These are phyloP conservation scores for Penicillium nucicola DNA, from an alignment of 495 filamentous ascomycete genomes.

Conservation along the genomic window DNA sequence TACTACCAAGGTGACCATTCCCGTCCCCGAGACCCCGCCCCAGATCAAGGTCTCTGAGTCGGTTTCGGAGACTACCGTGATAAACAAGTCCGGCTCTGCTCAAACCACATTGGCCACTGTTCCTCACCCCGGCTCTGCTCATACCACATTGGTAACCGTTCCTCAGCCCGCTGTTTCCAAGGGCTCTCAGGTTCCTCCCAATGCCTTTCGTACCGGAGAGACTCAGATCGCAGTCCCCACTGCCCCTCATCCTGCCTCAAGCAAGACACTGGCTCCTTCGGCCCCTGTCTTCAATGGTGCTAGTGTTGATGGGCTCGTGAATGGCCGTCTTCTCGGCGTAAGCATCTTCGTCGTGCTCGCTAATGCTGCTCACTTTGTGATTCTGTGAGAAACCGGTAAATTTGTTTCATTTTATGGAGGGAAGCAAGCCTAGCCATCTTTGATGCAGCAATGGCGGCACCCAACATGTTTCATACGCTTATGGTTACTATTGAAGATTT, in stretches of 20 bases:
- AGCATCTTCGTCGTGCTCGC: not conserved
- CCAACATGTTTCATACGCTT: not conserved
- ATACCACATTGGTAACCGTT: not conserved
- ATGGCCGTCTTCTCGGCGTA: not conserved
- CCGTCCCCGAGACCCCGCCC: not conserved
- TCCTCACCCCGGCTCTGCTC: not conserved
- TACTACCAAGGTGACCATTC: not conserved
- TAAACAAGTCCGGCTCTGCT: not conserved
- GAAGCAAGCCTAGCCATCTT: conserved; percentile 1
- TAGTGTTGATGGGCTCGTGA: not conserved
- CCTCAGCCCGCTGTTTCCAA: not conserved
- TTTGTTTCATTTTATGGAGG: not conserved
- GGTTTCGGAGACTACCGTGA: not conserved
- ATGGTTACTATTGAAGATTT: not conserved
- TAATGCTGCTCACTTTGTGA: not conserved
- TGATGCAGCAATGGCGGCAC: not conserved
- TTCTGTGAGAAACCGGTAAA: not conserved
- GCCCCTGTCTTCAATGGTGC: conserved; percentile 4
- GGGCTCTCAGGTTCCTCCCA: not conserved
- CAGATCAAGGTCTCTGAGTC: not conserved
- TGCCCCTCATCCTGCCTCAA: not conserved
- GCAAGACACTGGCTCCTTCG: not conserved
- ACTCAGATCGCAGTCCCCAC: not conserved
- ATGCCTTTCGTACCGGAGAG: not conserved
- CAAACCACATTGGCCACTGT: not conserved